Conservation (phyloP, 192 early-diverging fungal species). For the Lobosporangium transversale region DNA sequence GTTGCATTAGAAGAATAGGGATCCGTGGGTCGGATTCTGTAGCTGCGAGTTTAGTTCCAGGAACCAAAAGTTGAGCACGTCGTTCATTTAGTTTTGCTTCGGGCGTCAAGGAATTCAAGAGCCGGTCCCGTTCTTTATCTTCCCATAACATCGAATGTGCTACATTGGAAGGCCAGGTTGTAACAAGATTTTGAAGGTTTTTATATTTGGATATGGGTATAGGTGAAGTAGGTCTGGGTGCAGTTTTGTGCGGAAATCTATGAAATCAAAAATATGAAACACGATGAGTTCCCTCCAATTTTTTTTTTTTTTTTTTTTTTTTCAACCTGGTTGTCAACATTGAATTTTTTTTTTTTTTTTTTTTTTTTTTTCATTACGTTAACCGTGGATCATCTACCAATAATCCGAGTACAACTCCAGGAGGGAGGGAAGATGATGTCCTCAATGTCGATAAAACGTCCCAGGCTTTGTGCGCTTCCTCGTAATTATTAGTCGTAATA, state of each 20-base stretch:
- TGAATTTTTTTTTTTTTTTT: too few species aligned
- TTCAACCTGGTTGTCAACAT: too few species aligned
- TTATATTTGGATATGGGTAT: constrained; percentile 45
- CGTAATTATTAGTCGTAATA: constrained; percentile 23
- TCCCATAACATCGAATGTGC: constrained; percentile 70
- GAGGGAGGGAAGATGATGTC: constrained; percentile 78
- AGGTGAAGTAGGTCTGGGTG: constrained; percentile 27
- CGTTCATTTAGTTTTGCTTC: constrained; percentile 47
- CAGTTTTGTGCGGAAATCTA: constrained; percentile 67
- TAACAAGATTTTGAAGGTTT: constrained; percentile 54
- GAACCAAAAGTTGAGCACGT: constrained; percentile 67
- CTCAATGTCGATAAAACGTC: constrained; percentile 57
- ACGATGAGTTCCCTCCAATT: background rate
- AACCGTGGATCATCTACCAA: constrained; percentile 88
- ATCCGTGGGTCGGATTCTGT: constrained; percentile 68
- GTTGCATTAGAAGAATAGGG: constrained; percentile 85
- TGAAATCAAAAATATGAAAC: too few species aligned
- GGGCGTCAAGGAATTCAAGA: constrained; percentile 38
- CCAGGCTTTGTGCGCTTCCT: constrained; percentile 62
- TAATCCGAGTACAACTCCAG: constrained; percentile 83
- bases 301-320: too few species aligned
- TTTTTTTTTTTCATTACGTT: constrained; percentile 52
- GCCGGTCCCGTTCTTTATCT: constrained; percentile 46
- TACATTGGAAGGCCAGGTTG: constrained; percentile 67
- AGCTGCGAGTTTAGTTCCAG: constrained; percentile 72